phyloP scores from a whole-genome alignment of 495 filamentous ascomycete genomes.

The Xylaria scruposa region DNA sequence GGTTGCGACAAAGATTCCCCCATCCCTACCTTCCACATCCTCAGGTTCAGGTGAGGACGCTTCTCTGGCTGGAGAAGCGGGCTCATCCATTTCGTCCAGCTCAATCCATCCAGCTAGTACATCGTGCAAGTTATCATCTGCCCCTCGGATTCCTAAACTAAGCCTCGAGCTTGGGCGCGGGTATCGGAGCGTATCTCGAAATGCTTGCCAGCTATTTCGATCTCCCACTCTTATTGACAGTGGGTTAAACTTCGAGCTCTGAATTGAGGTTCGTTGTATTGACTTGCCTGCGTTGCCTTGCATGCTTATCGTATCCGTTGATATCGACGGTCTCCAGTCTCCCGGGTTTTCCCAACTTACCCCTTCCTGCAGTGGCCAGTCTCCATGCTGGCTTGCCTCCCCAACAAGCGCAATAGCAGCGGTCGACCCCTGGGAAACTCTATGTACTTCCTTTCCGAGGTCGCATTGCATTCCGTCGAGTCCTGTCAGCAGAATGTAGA shows the following conservation, averaged over 20 bases:
- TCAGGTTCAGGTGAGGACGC: slow-evolving; percentile 10
- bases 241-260: background rate
- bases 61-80: background rate
- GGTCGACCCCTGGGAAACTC: background rate
- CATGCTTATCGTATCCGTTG: background rate
- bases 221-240: no score
- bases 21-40: slow-evolving; percentile 2
- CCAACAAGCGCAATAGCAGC: background rate
- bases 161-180: background rate
- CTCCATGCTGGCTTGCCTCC: background rate
- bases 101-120: slow-evolving; percentile 15
- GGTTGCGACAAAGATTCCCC: slow-evolving; percentile 7
- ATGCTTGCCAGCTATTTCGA: slow-evolving; percentile 2
- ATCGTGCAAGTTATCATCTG: background rate
- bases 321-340: background rate
- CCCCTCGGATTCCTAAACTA: background rate
- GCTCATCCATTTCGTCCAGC: background rate
- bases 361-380: background rate
- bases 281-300: background rate
- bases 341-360: background rate
- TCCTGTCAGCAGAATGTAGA: background rate
- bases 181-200: background rate
- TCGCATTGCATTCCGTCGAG: background rate
- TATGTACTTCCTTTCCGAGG: background rate
- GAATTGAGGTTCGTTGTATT: background rate